Percentiles rank a stretch among this genome's conserved stretches.
phyloP scores from a whole-genome alignment of 1,284 basidiomycete genomes.

The Microbotryum violaceum region DNA sequence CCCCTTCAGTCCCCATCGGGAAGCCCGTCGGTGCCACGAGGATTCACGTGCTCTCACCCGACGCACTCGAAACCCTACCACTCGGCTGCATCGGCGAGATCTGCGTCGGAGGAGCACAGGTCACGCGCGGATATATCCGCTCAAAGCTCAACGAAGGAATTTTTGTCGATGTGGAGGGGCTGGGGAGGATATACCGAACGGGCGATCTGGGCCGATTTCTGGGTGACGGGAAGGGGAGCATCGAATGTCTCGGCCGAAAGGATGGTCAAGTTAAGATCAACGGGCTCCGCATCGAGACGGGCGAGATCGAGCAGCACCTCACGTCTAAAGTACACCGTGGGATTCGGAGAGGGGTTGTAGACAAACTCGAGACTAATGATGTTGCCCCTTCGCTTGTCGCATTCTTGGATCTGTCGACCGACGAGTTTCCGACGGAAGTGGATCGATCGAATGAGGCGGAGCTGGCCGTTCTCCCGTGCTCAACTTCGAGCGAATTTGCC shows the following conservation, averaged over 20 bases:
- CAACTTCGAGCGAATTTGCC: constrained; percentile 7
- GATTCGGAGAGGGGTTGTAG: constrained; percentile 28
- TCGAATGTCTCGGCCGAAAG: constrained; percentile 32
- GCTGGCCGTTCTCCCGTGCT: constrained; percentile 6
- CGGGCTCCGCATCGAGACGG: constrained; percentile 32
- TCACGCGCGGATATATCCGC: constrained; percentile 30
- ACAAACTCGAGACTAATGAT: constrained; percentile 27
- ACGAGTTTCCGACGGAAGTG: neutral
- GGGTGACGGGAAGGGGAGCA: constrained; percentile 29
- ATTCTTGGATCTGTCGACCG: constrained; percentile 18
- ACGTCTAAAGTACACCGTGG: constrained; percentile 14
- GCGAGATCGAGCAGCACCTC: constrained; percentile 33
- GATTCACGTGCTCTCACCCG: constrained; percentile 22
- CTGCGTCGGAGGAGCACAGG: constrained; percentile 32
- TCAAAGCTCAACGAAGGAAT: constrained; percentile 22
- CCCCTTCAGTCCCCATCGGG: constrained; percentile 29
- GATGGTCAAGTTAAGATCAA: constrained; percentile 36
- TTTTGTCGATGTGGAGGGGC: constrained; percentile 16
- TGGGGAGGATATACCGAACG: constrained; percentile 28
- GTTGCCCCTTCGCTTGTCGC: constrained; percentile 27
- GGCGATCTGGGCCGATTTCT: constrained; percentile 33
- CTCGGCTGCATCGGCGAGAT: constrained; percentile 35
- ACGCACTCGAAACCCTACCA: constrained; percentile 14
- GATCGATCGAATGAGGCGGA: neutral
- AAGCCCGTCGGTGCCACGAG: constrained; percentile 29